Evolutionary conservation across 2,329 filamentous ascomycete genomes (phyloP), one percentile per base, ranked within the genome.

Genomic region (Sarocladium brachiariae): DNA sequence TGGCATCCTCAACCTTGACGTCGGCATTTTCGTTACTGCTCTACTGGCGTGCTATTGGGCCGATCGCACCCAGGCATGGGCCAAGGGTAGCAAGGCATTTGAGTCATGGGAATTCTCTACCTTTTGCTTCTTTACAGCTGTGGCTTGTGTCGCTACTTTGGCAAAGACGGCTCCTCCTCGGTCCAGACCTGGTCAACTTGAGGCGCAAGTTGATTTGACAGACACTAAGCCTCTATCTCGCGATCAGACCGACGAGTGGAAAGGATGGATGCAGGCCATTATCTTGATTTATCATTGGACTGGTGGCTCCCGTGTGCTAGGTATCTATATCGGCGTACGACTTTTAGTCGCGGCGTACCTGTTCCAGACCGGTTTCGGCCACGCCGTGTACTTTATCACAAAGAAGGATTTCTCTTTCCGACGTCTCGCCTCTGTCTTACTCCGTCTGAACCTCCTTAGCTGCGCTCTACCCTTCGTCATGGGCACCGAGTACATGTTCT

Each of bases 241-340:
- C 48, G 69, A 75, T 41, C 78, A 84, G 56, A 78, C 77, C 0
- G 74, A 84, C 54, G 83, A 86, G 60, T 83, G 80, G 74, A 85
- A 84, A 64, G 83, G 83, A 2, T 77, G 79, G 71, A 81, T 85
- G 77, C 80, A 84, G 55, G 69, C 71, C 13, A 63, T 73, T 16
- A 65, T 74, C 43, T 57, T 73, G 3, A 65, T 80, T 11, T 84
- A 81, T 57, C 75, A 81, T 53, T 84, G 80, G 61, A 77, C 78
- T 30, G 72, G 75, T 18, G 75, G 73, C 6, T 77, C 73, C 6
- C 67, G 68, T 53, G 59, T 66, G 2, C 61, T 79, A 4, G 72
- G 72, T 58, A 70, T 80, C 27, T 80, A 82, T 63, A 71, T 78
- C 57, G 64, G 78, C 49, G 65, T 79, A 11, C 74, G 78, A 14